phyloP scores from a whole-genome alignment of 345 rosid genomes.

The Euclidium syriacum region DNA sequence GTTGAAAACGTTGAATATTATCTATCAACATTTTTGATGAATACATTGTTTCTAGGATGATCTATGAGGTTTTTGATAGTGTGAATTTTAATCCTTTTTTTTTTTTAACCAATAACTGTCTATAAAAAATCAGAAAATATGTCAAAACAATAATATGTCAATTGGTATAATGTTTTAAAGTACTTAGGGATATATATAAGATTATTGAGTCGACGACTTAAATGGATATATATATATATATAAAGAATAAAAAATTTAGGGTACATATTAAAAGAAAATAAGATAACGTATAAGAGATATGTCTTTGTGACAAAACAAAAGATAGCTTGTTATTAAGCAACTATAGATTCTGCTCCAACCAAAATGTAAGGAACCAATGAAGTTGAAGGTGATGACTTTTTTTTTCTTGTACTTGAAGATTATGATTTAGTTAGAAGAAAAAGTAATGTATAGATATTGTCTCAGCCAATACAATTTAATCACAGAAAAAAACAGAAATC shows the following conservation, averaged over 20 bases:
- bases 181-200: too few relatives aligned
- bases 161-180: background rate
- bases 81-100: too few relatives aligned
- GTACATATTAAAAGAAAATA: background rate
- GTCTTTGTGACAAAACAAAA: constrained; percentile 12
- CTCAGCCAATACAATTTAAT: background rate
- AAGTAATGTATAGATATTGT: background rate
- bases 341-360: background rate
- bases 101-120: too few relatives aligned
- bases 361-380: constrained; percentile 8
- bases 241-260: background rate
- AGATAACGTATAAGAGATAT: background rate
- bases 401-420: too few relatives aligned
- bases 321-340: background rate
- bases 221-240: background rate
- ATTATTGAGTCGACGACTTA: background rate
- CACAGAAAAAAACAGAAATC: too few relatives aligned
- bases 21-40: too few relatives aligned
- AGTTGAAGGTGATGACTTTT: background rate
- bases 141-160: too few relatives aligned
- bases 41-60: too few relatives aligned
- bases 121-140: too few relatives aligned
- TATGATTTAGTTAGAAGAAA: background rate
- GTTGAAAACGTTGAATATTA: too few relatives aligned
- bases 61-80: too few relatives aligned